phyloP scores from a whole-genome alignment of 2,329 filamentous ascomycete species.

The Chalaropsis thielavioides region DNA sequence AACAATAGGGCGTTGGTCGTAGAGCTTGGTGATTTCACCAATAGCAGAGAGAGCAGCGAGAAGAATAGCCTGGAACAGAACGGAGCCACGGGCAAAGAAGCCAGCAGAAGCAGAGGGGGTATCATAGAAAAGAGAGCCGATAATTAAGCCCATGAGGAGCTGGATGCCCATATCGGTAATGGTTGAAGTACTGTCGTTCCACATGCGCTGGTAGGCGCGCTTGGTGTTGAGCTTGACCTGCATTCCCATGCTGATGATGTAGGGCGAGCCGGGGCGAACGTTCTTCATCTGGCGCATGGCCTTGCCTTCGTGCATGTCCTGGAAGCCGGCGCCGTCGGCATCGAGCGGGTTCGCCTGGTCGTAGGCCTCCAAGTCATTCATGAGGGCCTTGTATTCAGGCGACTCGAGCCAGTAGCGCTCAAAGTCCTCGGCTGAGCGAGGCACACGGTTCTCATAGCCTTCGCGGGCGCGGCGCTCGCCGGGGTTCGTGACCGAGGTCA shows the following conservation, averaged over 20 bases:
- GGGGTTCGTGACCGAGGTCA: constrained; percentile 54
- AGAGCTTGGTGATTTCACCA: constrained; percentile 36
- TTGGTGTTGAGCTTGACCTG: constrained; percentile 38
- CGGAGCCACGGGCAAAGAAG: constrained; percentile 40
- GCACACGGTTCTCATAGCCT: constrained; percentile 47
- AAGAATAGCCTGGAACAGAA: constrained; percentile 46
- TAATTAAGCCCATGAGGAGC: constrained; percentile 43
- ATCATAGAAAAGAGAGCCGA: constrained; percentile 46
- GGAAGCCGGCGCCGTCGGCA: constrained; percentile 26
- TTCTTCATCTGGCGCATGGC: constrained; percentile 37
- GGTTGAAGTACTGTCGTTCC: constrained; percentile 37
- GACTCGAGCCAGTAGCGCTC: constrained; percentile 35
- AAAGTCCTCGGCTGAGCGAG: constrained; percentile 57
- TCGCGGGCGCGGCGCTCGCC: constrained; percentile 39
- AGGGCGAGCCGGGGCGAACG: constrained; percentile 40
- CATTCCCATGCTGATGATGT: constrained; percentile 40
- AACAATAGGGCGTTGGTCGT: constrained; percentile 33
- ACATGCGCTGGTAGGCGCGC: constrained; percentile 38
- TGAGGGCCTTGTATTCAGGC: constrained; percentile 29
- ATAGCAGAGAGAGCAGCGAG: constrained; percentile 45
- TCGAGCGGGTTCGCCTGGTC: constrained; percentile 33
- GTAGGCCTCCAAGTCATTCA: constrained; percentile 36
- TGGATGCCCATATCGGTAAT: constrained; percentile 33
- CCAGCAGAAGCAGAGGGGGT: constrained; percentile 34
- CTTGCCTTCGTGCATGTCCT: constrained; percentile 35